Base-by-base conservation (phyloP, 2,329 filamentous ascomycete genomes). In the Berkeleyomyces basicola region DNA sequence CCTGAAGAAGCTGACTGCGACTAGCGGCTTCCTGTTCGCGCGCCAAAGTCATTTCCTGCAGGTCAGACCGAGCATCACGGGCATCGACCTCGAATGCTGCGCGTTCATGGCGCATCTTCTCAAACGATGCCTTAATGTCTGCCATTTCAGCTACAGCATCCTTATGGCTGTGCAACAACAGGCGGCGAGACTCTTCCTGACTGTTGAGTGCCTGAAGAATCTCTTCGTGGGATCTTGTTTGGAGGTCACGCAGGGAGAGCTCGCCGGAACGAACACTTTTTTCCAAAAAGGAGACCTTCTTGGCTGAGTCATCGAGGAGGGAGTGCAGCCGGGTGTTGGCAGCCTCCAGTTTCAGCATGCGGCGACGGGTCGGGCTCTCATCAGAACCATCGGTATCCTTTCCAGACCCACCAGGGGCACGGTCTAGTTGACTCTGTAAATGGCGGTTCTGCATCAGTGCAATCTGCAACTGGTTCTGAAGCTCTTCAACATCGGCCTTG, bases 401-500 rank as follows among this genome's bases (percentile, higher is more conserved):
- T n/a, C 57, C 57, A 9, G 57, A 46, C 2, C 57, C 42, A 4
- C 74, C 75, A 2, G 85, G 82, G 0, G 82, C 84, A 57, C 87
- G 83, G 46, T 92, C 87, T 49, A 96, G 76, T 70, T 96, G 90
- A 70, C 83, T 90, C 70, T 96, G 88, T 4, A 97, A 82, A 69
- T 97, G 91, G 42, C 88, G 85, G 73, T 96, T 96, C 68, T 95
- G 88, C 89, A 97, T 96, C 72, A 96, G 87, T 3, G 87, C 85
- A 71, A 97, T 83, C 70, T 97, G 92, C 60, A 97, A 81, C 71
- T 96, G 90, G 71, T 95, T 96, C 71, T 96, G 92, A 36, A 96
- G 79, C 72, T 95, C 85, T 71, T 97, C 92, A 10, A 96, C 79
- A 69, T 97, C 91, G 3, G 89, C 82, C 69, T 91, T 93, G 65